Evolutionary conservation across 1,139 yeast species (phyloP).

Genomic region (Sugiyamaella xylanicola): DNA sequence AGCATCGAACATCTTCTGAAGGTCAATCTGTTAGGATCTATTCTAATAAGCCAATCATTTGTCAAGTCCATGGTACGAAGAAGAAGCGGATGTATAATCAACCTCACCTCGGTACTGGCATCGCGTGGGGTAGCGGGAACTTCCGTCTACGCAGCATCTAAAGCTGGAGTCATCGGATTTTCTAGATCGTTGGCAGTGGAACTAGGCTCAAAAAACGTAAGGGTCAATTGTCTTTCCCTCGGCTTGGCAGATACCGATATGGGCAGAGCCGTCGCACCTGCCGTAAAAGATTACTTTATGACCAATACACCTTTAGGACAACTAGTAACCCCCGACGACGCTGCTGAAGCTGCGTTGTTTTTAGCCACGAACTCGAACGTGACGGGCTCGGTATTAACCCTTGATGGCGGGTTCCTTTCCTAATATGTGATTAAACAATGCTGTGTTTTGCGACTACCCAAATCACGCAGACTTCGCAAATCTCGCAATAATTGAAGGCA

Average conservation of each 20-base stretch:
- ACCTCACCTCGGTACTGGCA: conserved; percentile 74
- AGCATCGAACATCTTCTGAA: conserved; percentile 55
- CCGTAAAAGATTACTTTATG: conserved; percentile 26
- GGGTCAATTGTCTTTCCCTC: conserved; percentile 71
- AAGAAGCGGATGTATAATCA: conserved; percentile 51
- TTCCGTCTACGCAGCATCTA: conserved; percentile 74
- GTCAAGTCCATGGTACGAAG: conserved; percentile 53
- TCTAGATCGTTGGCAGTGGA: conserved; percentile 67
- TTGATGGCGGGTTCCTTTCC: conserved; percentile 40
- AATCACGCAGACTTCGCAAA: too few species aligned
- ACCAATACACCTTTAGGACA: conserved; percentile 33
- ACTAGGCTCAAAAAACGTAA: conserved; percentile 50
- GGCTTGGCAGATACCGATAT: conserved; percentile 82
- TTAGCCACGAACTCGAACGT: conserved; percentile 35
- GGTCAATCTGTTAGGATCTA: conserved; percentile 68
- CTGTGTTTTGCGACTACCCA: background rate
- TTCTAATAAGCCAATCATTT: conserved; percentile 56
- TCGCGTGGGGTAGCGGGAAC: conserved; percentile 59
- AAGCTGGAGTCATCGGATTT: conserved; percentile 71
- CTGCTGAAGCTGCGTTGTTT: conserved; percentile 43
- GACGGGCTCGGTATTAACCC: conserved; percentile 39
- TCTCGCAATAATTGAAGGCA: too few species aligned
- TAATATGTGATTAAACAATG: background rate
- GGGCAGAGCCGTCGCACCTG: conserved; percentile 38
- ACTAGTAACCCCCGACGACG: conserved; percentile 36